Evolutionary conservation across 2,329 filamentous ascomycete genomes (phyloP).

Genomic region (Anthostomella pinea): DNA sequence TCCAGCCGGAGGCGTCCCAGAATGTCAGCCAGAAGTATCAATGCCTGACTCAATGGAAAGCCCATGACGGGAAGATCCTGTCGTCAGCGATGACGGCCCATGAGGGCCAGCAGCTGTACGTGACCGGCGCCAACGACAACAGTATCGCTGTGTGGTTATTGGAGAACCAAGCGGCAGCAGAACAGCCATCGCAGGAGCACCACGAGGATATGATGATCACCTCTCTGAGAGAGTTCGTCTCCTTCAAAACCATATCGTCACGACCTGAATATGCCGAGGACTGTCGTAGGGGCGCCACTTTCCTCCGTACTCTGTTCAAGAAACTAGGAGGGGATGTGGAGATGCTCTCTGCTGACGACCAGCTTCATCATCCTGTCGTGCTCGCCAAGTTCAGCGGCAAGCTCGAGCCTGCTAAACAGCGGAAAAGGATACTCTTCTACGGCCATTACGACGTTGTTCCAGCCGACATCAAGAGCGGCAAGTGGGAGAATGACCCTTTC

Average conservation of each 20-base stretch:
- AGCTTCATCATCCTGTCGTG: constrained; percentile 82
- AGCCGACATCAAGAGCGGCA: constrained; percentile 76
- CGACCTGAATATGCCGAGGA: constrained; percentile 83
- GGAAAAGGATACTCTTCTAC: constrained; percentile 92
- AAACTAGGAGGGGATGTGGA: constrained; percentile 86
- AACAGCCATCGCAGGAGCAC: constrained; percentile 34
- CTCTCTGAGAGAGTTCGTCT: constrained; percentile 80
- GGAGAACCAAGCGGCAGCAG: constrained; percentile 40
- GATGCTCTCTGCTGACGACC: constrained; percentile 78
- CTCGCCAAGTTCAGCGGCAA: constrained; percentile 83
- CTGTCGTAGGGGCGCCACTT: constrained; percentile 88
- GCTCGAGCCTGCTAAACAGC: constrained; percentile 58
- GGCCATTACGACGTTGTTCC: constrained; percentile 97
- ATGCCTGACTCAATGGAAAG: constrained; percentile 73
- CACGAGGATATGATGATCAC: constrained; percentile 60
- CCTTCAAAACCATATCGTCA: constrained; percentile 88
- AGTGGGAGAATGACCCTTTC: constrained; percentile 88
- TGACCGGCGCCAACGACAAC: constrained; percentile 92
- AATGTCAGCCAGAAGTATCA: constrained; percentile 77
- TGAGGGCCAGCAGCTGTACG: constrained; percentile 75
- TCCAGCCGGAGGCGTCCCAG: constrained; percentile 45
- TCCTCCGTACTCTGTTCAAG: constrained; percentile 85
- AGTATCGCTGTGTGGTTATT: constrained; percentile 87
- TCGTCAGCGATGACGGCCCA: constrained; percentile 74
- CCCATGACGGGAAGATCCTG: constrained; percentile 83